A percentile compares a stretch with the other conserved stretches of the same genome.
These are phyloP conservation scores for Podaxis rugospora DNA, from an alignment of 768 basidiomycete genomes.

Conservation along the genomic window DNA sequence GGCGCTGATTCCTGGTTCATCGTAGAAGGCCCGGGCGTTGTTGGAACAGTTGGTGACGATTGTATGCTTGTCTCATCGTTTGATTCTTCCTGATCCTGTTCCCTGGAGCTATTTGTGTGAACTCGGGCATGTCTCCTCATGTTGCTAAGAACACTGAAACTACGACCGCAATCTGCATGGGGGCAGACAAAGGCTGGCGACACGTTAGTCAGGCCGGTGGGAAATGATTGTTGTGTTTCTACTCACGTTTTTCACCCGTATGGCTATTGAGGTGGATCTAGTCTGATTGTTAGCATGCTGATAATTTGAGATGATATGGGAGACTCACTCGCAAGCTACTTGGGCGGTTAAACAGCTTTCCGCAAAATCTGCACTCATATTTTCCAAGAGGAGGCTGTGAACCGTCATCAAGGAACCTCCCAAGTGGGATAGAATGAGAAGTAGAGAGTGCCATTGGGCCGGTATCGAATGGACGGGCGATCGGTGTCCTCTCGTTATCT, in stretches of 20 bases:
- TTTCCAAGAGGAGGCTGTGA: slow-evolving; percentile 32
- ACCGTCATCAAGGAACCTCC: slow-evolving; percentile 5
- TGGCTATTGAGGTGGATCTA: slow-evolving; percentile 85
- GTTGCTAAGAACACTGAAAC: slow-evolving; percentile 85
- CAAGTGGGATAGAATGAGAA: slow-evolving; percentile 3
- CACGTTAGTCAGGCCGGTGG: slow-evolving; percentile 3
- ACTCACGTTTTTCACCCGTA: slow-evolving; percentile 81
- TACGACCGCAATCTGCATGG: slow-evolving; percentile 69
- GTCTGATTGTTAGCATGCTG: slow-evolving; percentile 5
- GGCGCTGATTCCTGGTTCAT: slow-evolving; percentile 9
- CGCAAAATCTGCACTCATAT: slow-evolving; percentile 77
- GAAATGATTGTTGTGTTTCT: not conserved
- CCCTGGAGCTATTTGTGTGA: slow-evolving; percentile 36
- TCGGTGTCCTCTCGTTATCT: slow-evolving; percentile 33
- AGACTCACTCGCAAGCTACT: slow-evolving; percentile 70
- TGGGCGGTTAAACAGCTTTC: slow-evolving; percentile 77
- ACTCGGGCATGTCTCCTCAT: slow-evolving; percentile 84
- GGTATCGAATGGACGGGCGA: slow-evolving; percentile 19
- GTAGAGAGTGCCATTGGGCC: slow-evolving; percentile 3
- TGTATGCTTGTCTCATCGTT: slow-evolving; percentile 43
- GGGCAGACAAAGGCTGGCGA: slow-evolving; percentile 69
- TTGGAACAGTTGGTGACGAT: slow-evolving; percentile 6
- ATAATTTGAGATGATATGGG: slow-evolving; percentile 3
- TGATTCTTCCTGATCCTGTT: slow-evolving; percentile 35
- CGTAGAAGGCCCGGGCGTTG: slow-evolving; percentile 1